These are phyloP conservation scores for Coffea eugenioides DNA, from an alignment of 257 asterid genomes.

Conservation along the genomic window DNA sequence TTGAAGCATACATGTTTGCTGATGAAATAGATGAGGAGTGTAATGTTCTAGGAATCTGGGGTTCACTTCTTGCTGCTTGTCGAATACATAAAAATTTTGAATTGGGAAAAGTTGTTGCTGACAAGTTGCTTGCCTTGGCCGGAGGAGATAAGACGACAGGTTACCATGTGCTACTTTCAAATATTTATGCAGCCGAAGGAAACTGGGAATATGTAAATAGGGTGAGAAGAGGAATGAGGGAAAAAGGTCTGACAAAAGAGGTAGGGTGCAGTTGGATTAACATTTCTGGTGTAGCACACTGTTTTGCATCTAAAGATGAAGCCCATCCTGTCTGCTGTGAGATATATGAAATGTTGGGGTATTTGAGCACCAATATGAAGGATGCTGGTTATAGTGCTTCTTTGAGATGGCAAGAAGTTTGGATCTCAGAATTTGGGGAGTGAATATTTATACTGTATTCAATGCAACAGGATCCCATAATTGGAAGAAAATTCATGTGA, in stretches of 20 bases:
- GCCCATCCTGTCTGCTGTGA: constrained; percentile 45
- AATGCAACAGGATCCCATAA: not conserved
- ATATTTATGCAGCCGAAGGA: constrained; percentile 85
- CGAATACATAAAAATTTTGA: constrained; percentile 60
- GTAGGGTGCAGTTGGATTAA: constrained; percentile 92
- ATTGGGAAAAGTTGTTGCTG: constrained; percentile 73
- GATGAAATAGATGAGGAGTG: constrained; percentile 53
- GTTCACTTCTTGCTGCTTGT: constrained; percentile 82
- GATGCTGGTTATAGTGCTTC: constrained; percentile 48
- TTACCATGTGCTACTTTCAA: constrained; percentile 75
- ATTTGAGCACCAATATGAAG: constrained; percentile 58
- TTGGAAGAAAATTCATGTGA: not conserved
- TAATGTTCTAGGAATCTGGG: constrained; percentile 67
- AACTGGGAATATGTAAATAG: constrained; percentile 66
- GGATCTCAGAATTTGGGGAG: constrained; percentile 26
- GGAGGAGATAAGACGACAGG: constrained; percentile 46
- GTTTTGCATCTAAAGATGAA: constrained; percentile 58
- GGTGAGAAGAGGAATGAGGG: constrained; percentile 60
- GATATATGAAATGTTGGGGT: constrained; percentile 47
- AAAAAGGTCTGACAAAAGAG: constrained; percentile 66
- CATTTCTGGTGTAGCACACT: constrained; percentile 45
- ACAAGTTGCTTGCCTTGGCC: constrained; percentile 58
- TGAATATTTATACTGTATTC: constrained; percentile 3
- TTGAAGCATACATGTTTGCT: constrained; percentile 69
- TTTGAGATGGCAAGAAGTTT: constrained; percentile 29